Evolutionary conservation across 768 basidiomycete species (phyloP).

Genomic region (Rhizopogon vulgaris): DNA sequence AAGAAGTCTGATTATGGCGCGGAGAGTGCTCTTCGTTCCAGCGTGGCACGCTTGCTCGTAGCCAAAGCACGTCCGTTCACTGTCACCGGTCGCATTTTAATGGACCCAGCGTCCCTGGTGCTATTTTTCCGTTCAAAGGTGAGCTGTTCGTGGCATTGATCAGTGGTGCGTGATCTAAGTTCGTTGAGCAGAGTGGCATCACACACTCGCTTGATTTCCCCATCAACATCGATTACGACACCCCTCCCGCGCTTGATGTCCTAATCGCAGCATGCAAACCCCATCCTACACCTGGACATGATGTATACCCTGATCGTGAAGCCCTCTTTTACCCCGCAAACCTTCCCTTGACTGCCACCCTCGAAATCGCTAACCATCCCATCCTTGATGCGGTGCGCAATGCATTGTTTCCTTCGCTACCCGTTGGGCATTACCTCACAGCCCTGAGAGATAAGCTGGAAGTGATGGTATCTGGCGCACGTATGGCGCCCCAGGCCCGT

Average conservation of each 20-base stretch:
- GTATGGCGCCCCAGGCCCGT: constrained; percentile 49
- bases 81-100: constrained; percentile 60
- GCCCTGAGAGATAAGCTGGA: constrained; percentile 66
- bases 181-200: constrained; percentile 53
- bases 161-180: constrained; percentile 3
- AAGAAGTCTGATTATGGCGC: constrained; percentile 41
- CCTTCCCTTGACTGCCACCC: constrained; percentile 66
- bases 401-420: constrained; percentile 66
- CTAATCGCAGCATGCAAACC: constrained; percentile 70
- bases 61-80: constrained; percentile 60
- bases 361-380: constrained; percentile 78
- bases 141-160: constrained; percentile 12
- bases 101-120: constrained; percentile 60
- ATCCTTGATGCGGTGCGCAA: constrained; percentile 72
- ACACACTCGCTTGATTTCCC: constrained; percentile 81
- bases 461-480: constrained; percentile 54
- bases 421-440: constrained; percentile 64
- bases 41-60: constrained; percentile 47
- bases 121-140: constrained; percentile 81
- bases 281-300: constrained; percentile 46
- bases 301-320: constrained; percentile 53
- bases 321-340: constrained; percentile 68
- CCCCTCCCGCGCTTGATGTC: constrained; percentile 73
- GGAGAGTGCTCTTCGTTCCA: constrained; percentile 48
- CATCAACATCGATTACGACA: constrained; percentile 67